Base-by-base conservation (phyloP, 139 green algal genomes). In the Pseudopediastrum boryanum region DNA sequence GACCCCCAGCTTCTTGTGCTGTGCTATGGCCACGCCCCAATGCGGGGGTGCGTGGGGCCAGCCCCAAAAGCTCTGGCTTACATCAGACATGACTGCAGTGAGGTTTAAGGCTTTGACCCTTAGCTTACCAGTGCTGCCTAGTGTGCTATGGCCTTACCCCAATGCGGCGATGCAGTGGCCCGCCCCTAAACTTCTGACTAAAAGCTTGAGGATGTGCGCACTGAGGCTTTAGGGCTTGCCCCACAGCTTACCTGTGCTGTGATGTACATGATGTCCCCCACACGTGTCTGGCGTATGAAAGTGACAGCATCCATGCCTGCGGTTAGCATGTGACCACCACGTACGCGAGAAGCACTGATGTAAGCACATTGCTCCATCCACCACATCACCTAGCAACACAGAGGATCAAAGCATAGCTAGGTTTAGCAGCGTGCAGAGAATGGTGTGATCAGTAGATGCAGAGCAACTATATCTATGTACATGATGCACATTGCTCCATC, bases 331-430 rank as follows among this genome's bases (percentile, higher is more conserved):
- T 86, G 80, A 12, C 71, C 72, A 25, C 87, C 87, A 19, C 91
- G 83, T 68, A 96, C 83, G 7, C 91, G 87, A 25, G 82, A 88
- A 51, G 90, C 92, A 12, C 74, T 83, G 63, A 96, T 92, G 88
- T 94, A 95, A 0, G 92, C 90, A 62, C 84, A 92, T 84, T 94
- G 86, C 91, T 95, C 91, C 80, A 96, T 93, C 92, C 88, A 93
- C 19, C 72, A 71, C 83, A 94, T 46, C 50, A 92, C 90, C 88
- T 92, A n/a, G n/a, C n/a, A n/a, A n/a, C n/a, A n/a, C n/a, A n/a
- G n/a, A n/a, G n/a, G n/a, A n/a, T n/a, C n/a, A n/a, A n/a, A n/a
- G n/a, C n/a, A n/a, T n/a, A n/a, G n/a, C n/a, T n/a, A n/a, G n/a
- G n/a, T n/a, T n/a, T n/a, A n/a, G n/a, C n/a, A n/a, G n/a, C n/a